These are phyloP conservation scores for Suillus decipiens DNA, from an alignment of 768 basidiomycete species.

Conservation along the genomic window DNA sequence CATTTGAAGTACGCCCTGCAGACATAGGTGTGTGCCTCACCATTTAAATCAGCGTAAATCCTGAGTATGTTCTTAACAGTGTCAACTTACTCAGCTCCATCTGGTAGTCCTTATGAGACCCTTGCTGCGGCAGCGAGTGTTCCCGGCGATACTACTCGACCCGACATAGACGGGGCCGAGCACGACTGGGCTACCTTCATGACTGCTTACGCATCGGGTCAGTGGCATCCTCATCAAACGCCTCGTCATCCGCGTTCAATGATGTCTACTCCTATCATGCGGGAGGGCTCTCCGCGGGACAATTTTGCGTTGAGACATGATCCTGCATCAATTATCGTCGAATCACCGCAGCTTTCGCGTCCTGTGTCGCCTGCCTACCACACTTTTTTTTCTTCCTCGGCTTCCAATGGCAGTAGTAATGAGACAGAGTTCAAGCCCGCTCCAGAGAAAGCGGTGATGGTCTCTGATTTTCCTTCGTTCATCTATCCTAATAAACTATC, in stretches of 20 bases:
- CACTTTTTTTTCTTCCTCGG: slow-evolving; percentile 15
- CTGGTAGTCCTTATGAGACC: slow-evolving; percentile 5
- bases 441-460: slow-evolving; percentile 3
- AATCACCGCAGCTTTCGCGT: slow-evolving; percentile 10
- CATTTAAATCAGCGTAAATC: background rate
- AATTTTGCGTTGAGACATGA: slow-evolving; percentile 13
- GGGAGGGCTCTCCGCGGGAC: slow-evolving; percentile 3
- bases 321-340: slow-evolving; percentile 1
- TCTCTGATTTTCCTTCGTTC: slow-evolving; percentile 10
- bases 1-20: background rate
- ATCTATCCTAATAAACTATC: slow-evolving; percentile 29
- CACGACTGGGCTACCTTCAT: slow-evolving; percentile 79
- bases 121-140: background rate
- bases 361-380: slow-evolving; percentile 17
- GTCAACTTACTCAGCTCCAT: background rate
- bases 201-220: slow-evolving; percentile 70
- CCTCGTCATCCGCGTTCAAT: slow-evolving; percentile 55
- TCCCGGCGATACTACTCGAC: background rate
- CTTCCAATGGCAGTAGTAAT: slow-evolving; percentile 10
- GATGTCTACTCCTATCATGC: slow-evolving; percentile 22
- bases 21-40: background rate
- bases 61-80: background rate
- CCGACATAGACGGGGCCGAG: slow-evolving; percentile 29
- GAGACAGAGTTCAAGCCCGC: background rate
- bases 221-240: slow-evolving; percentile 77